Evolutionary conservation across 495 filamentous ascomycete genomes (phyloP), one percentile per base, ranked within the genome.

Genomic region (Xylaria sp.): DNA sequence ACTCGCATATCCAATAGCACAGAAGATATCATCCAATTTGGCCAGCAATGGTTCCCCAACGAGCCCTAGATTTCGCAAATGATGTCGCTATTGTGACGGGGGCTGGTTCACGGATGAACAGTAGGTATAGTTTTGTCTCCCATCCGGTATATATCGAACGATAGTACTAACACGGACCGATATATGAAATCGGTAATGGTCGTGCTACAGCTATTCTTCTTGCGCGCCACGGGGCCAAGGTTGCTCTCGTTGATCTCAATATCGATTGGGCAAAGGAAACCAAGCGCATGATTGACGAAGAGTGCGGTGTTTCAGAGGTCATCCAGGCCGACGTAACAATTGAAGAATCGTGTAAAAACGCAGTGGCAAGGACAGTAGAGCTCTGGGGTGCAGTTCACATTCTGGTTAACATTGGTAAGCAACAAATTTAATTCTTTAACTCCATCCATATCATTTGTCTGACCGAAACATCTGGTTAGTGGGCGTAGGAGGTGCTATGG

Each of bases 241-340:
- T 68, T 6, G 33, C 66, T 15, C 52, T 68, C 5, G 21, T 68
- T 2, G 66, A 68, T 15, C 1, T 68, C 21, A 68, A 68, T 15
- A 17, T 58, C 24, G 66, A 68, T 24, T 68, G 66, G 66, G 66
- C 66, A 43, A 43, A 58, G 29, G 66, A 68, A 37, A 68, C 66
- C 21, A 68, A 68, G 17, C 50, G 66, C 17, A 68, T 68, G 66
- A 68, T 68, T 44, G 52, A 68, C 24, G 66, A 68, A 37, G 66
- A 78, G 58, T 73, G 76, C 5, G 76, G 76, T 9, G 65, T 74
- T n/a, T 77, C 76, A 26, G 73, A 77, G 53, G 76, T 78, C 37
- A 74, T 78, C 14, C 71, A 77, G 40, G 68, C 69, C 9, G 77
- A 79, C 52, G 77, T 79, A 7, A 74, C 77, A 37, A 48, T 62